These are phyloP conservation scores for Pestalotiopsis sp. DNA, from an alignment of 2,329 filamentous ascomycete genomes.

Conservation along the genomic window DNA sequence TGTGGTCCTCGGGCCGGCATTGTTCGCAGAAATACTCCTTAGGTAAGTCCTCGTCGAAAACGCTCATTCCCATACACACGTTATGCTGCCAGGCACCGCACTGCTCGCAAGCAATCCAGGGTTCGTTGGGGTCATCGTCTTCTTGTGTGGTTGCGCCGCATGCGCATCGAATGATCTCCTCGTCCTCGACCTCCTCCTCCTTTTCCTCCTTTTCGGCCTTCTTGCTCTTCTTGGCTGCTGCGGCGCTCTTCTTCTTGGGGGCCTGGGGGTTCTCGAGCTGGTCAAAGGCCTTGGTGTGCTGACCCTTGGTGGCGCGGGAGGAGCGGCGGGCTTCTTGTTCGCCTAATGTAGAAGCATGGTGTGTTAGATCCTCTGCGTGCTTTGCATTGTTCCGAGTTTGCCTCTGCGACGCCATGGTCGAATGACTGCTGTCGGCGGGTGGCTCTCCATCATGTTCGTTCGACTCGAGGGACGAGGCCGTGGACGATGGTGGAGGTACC, in stretches of 20 bases:
- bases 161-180: constrained; percentile 84
- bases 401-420: neutral
- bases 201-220: constrained; percentile 23
- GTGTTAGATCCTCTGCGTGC: constrained; percentile 25
- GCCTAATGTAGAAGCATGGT: constrained; percentile 27
- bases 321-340: constrained; percentile 85
- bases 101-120: constrained; percentile 94
- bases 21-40: constrained; percentile 91
- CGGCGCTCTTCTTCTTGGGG: constrained; percentile 44
- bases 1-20: constrained; percentile 83
- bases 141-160: constrained; percentile 84
- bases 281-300: constrained; percentile 88
- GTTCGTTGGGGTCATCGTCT: constrained; percentile 74
- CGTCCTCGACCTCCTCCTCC: constrained; percentile 57
- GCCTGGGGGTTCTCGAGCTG: constrained; percentile 60
- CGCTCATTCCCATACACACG: constrained; percentile 85
- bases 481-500: constrained; percentile 2
- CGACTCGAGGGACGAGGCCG: constrained; percentile 12
- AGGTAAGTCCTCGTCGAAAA: constrained; percentile 75
- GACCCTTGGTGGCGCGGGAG: constrained; percentile 93
- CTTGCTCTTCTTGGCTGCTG: constrained; percentile 45
- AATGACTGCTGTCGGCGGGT: neutral
- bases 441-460: constrained; percentile 10
- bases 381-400: neutral
- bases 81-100: constrained; percentile 98